Percentiles rank a stretch among this genome's conserved stretches.
These are phyloP conservation scores for Gentiana dahurica DNA, from an alignment of 257 asterid species.

Conservation along the genomic window DNA sequence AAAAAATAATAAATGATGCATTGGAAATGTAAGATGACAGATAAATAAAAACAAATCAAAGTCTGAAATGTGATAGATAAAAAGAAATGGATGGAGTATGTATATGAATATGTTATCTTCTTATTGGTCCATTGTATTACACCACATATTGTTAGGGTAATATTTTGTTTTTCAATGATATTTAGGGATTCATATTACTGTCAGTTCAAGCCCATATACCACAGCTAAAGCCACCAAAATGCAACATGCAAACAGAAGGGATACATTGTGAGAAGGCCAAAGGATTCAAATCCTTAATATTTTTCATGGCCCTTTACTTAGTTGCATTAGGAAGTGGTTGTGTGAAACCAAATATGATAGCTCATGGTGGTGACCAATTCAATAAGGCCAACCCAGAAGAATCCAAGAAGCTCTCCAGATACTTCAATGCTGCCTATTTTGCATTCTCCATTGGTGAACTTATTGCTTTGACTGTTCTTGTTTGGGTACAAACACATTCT, in stretches of 20 bases:
- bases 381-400: conserved; percentile 30
- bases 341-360: conserved; percentile 89
- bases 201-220: conserved; percentile 93
- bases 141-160: too few species aligned
- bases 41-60: neutral
- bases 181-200: conserved; percentile 73
- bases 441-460: conserved; percentile 89
- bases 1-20: too few species aligned
- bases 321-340: conserved; percentile 97
- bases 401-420: conserved; percentile 62
- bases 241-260: conserved; percentile 37
- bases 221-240: conserved; percentile 75
- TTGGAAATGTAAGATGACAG: too few species aligned
- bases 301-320: conserved; percentile 68
- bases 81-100: neutral
- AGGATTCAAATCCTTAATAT: conserved; percentile 55
- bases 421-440: conserved; percentile 87
- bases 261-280: conserved; percentile 49
- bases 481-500: conserved; percentile 89
- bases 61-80: neutral
- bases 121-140: too few species aligned
- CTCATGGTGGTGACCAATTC: conserved; percentile 93
- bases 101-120: neutral
- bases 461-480: conserved; percentile 62
- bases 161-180: neutral